phyloP scores from a whole-genome alignment of 1,284 basidiomycete genomes.

The Xerocomus amazonicus region DNA sequence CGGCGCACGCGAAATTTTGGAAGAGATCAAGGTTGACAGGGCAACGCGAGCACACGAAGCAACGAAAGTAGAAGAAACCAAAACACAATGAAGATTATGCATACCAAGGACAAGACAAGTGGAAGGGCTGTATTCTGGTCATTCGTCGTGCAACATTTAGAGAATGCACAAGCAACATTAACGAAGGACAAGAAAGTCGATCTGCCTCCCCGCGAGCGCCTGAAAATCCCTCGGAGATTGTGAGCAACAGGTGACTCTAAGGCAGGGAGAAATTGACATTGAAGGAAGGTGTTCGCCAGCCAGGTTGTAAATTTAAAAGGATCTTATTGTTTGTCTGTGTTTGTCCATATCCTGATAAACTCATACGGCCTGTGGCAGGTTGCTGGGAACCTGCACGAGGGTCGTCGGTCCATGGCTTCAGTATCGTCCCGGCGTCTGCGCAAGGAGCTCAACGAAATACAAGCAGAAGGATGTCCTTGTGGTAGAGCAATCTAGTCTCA shows the following conservation, averaged over 20 bases:
- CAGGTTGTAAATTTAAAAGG: constrained; percentile 12
- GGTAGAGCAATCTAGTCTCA: constrained; percentile 37
- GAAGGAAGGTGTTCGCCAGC: not conserved
- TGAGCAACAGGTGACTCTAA: constrained; percentile 43
- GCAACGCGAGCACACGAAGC: constrained; percentile 49
- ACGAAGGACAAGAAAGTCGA: constrained; percentile 32
- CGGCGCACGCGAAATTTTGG: constrained; percentile 76
- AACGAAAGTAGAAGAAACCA: constrained; percentile 6
- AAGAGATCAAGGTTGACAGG: constrained; percentile 72
- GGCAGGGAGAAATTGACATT: constrained; percentile 33
- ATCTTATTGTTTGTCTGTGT: constrained; percentile 24
- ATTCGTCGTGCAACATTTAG: constrained; percentile 33
- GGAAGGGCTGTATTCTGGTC: constrained; percentile 27
- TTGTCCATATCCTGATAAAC: constrained; percentile 17
- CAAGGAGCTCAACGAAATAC: constrained; percentile 73
- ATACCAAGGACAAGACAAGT: constrained; percentile 14
- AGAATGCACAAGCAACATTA: constrained; percentile 30
- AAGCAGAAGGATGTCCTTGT: constrained; percentile 66
- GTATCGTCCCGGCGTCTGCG: constrained; percentile 64
- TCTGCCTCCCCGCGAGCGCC: constrained; percentile 53
- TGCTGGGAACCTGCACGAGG: constrained; percentile 17
- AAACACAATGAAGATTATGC: constrained; percentile 6
- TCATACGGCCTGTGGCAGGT: not conserved
- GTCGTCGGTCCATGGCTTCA: constrained; percentile 46
- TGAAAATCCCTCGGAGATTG: constrained; percentile 34